Evolutionary conservation across 1,139 yeast genomes (phyloP), one percentile per base, ranked within the genome.

Genomic region (Yamadazyma trypodendri): DNA sequence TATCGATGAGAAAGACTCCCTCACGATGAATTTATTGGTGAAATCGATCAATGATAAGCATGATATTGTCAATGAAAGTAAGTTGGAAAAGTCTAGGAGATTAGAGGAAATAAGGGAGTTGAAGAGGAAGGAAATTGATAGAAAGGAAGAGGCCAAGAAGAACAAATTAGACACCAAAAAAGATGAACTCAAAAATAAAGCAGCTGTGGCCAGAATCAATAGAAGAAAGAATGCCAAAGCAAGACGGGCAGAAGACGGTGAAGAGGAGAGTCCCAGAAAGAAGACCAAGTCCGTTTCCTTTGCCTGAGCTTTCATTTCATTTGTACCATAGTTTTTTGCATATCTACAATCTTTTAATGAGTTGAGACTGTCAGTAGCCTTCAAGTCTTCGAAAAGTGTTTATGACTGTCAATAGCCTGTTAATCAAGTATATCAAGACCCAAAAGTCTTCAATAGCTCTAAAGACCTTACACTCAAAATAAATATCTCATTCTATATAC

Each of bases 81-180:
- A 89, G 61, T 69, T 92, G 43, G 98, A 92, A 58, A 86, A 86
- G 57, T 82, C 95, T 2, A 77, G 88, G 54, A 82, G 95, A 59
- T 70, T 92, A 36, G 97, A 92, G 59, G 95, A 86, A 53, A 78
- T 92, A 46, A 75, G 98, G 55, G 96, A 87, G 36, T 70, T 88
- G 49, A 87, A 85, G 68, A 79, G 87, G 55, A 75, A 81, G 61
- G 97, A 92, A 59, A 79, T 90, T 48, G 97, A 90, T 57, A 70
- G 84, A 58, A 84, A 83, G 57, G 97, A 90, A 52, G 75, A 75
- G 38, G 80, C 69, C 28, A 87, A 88, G 65, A 66, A 70, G 46
- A 75, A 73, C 40, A 82, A 83, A 58, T 61, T 90, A 38, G 94
- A 86, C 46, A 78, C 72, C 40, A 92, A 86, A 63, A 90, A 88